Base-by-base conservation (phyloP, 305 asterid genomes). In the Solanum hybrid region DNA sequence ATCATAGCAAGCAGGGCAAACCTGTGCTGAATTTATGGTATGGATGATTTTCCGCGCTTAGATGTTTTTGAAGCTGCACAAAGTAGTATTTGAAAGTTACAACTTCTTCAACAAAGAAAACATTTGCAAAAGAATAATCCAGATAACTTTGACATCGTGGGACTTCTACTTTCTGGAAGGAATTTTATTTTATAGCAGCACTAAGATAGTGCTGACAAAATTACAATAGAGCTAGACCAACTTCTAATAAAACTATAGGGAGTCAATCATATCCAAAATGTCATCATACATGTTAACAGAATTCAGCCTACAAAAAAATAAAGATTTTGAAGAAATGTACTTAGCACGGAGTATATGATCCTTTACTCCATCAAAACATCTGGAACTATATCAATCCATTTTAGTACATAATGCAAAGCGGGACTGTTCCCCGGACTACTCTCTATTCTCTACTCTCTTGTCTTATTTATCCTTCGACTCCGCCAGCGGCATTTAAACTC, bases 11-110 rank as follows among this genome's bases (percentile, higher is more conserved):
- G 77, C 8, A 13, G 86, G 33, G 77, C 93, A 82, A 92, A 97
- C 99, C 99, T 94, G 99, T 96, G 96, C 98, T 96, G 93, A 97
- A 96, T 94, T 96, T 97, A 94, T 97, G 98, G 94, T 95, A 97
- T 29, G 98, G 98, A 92, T 97, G 98, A 90, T 92, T 94, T 89
- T 94, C 90, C 86, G 90, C 93, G 78, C 97, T 95, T 77, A 97
- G 88, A 94, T 97, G 98, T 92, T 97, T 97, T 93, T 97, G 97
- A 82, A 97, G 98, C 99, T 97, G 99, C 91, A 93, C 31, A 78
- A 83, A 89, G 76, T 17, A 90, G 41, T 24, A 65, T 11, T 78
- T 24, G 90, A 61, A 88, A 85, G 70, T 51, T 87, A 73, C 91
- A 84, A 61, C 90, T 88, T 87, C 89, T 89, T 73, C 83, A 33